Percentiles rank a stretch among this genome's conserved stretches.
Conservation (phyloP, 179 eudicot species). For the Pouteria campechiana region DNA sequence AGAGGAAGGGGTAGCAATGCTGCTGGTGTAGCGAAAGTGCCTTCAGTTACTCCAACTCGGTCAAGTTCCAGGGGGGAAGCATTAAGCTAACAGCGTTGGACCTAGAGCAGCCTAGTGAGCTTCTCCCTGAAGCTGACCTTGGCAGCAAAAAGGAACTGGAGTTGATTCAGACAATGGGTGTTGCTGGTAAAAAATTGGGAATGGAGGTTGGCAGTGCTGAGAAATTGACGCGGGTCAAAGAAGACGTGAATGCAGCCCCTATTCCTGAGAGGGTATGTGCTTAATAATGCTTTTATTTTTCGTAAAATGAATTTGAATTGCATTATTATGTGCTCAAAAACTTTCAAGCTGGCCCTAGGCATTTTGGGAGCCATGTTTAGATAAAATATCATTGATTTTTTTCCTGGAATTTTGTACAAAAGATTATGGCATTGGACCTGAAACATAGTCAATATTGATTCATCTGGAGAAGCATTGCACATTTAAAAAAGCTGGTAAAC, state of each 20-base stretch:
- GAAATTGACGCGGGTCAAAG: constrained; percentile 57
- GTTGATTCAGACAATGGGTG: constrained; percentile 43
- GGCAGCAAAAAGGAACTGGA: constrained; percentile 40
- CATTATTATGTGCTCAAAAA: too few species aligned
- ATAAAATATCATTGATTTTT: too few species aligned
- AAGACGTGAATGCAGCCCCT: constrained; percentile 67
- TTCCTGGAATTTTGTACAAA: too few species aligned
- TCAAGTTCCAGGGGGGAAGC: constrained; percentile 80
- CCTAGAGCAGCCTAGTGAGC: constrained; percentile 63
- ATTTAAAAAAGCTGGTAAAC: too few species aligned
- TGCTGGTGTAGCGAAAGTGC: constrained; percentile 51
- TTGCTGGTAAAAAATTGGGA: constrained; percentile 52
- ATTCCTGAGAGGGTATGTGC: constrained; percentile 74
- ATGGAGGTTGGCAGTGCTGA: constrained; percentile 88
- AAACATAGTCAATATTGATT: too few species aligned
- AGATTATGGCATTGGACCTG: too few species aligned
- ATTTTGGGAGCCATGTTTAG: too few species aligned
- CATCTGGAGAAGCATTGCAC: too few species aligned
- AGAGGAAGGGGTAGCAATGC: constrained; percentile 90
- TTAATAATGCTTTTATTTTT: background rate
- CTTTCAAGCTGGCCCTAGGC: too few species aligned
- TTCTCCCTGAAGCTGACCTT: constrained; percentile 48
- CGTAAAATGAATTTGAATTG: too few species aligned
- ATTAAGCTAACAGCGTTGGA: constrained; percentile 75
- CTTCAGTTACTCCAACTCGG: constrained; percentile 46